Base-by-base conservation (phyloP, 352 stramenopile genomes). In the Phytophthora citricola region DNA sequence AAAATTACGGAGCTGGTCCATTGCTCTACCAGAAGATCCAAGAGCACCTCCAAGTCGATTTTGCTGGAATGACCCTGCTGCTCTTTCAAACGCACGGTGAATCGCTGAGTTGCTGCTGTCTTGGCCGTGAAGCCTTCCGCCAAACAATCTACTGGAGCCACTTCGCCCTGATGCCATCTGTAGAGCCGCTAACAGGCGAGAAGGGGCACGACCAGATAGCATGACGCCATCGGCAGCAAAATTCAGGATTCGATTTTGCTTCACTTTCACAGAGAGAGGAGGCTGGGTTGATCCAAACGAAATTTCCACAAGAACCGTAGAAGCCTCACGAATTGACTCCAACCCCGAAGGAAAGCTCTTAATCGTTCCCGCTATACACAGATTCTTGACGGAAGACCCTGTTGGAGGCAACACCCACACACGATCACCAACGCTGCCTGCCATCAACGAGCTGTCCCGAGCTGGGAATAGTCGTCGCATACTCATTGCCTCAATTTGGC, bases 401-500 rank as follows among this genome's bases (percentile, higher is more conserved):
- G 51, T 53, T n/a, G 39, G 63, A 22, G 85, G 78, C 20, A 73
- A 57, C 26, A 93, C 67, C 85, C 85, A 93, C 17, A 93, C 83
- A 5, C 60, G 78, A 50, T 93, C 83, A 0, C 85, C 85, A 56
- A 91, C 73, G 20, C 64, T 79, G 29, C 85, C 81, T 29, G 59
- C 70, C 15, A 80, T 32, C 15, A 79, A 47, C 17, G 83, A 93
- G 36, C 75, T 93, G 22, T 91, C 78, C 0, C 79, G 81, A 22
- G 79, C 71, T 40, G 85, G 78, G 27, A 92, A 91, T 31, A 92
- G 66, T 14, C 76, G 70, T n/a, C 78, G 83, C 44, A 92, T 77
- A 31, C 82, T 91, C 85, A 90, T 91, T 8, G 82, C 82, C 67
- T 90, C 79, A 48, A 91, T 91, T 31, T 53, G 56, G 39, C 69